Evolutionary conservation across 495 filamentous ascomycete genomes (phyloP).

Genomic region (Mytilinidion resinicola): DNA sequence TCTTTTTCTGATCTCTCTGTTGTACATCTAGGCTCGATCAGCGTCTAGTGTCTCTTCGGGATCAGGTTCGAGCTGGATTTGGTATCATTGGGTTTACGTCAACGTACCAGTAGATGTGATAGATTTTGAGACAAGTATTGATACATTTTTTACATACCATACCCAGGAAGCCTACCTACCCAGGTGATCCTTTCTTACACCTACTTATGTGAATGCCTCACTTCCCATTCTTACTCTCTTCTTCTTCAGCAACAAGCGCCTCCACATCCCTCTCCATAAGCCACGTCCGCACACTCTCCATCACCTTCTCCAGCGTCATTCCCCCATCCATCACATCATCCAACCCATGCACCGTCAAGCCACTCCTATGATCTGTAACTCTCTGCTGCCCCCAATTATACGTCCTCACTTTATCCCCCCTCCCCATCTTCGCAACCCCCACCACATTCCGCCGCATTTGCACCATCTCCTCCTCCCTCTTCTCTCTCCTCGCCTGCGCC

Average conservation of each 20-base stretch:
- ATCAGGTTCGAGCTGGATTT: no score
- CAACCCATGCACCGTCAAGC: conserved; percentile 73
- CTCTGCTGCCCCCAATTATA: conserved; percentile 93
- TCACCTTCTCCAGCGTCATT: conserved; percentile 57
- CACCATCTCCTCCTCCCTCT: conserved; percentile 74
- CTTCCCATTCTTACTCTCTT: neutral
- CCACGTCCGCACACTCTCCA: conserved; percentile 79
- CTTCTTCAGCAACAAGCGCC: conserved; percentile 50
- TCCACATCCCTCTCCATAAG: conserved; percentile 70
- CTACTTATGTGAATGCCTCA: neutral
- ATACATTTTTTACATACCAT: no score
- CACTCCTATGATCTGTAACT: conserved; percentile 89
- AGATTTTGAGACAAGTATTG: no score
- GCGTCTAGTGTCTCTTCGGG: no score
- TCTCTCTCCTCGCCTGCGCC: conserved; percentile 73
- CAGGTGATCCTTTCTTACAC: no score
- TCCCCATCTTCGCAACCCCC: conserved; percentile 71
- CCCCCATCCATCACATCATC: conserved; percentile 63
- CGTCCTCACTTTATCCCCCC: conserved; percentile 88
- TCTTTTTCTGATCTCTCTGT: no score
- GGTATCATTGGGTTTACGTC: no score
- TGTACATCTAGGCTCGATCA: no score
- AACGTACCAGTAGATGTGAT: no score
- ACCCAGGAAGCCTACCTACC: no score
- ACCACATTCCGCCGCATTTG: conserved; percentile 66